Evolutionary conservation across 2,329 filamentous ascomycete species (phyloP).

Genomic region (Pezizomycotina sp.): DNA sequence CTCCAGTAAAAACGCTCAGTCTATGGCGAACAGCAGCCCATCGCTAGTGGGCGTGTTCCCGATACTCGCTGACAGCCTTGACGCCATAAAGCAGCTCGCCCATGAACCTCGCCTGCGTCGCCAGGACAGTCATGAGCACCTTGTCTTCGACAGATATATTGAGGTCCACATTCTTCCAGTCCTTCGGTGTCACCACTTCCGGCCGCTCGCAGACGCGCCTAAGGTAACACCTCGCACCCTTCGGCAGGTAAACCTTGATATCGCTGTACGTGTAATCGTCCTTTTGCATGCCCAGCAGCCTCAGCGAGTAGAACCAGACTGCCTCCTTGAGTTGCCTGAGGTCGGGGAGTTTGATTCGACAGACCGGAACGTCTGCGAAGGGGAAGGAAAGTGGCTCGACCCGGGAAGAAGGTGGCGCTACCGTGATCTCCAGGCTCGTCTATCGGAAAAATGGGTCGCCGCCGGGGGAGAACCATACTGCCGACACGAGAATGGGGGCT

Average conservation of each 20-base stretch:
- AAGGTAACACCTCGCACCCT: constrained; percentile 21
- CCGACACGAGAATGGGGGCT: constrained; percentile 11
- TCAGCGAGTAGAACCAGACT: constrained; percentile 24
- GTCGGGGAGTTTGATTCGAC: constrained; percentile 4
- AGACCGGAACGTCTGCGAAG: constrained; percentile 1
- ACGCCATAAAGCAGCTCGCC: constrained; percentile 23
- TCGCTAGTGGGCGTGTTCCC: too few species aligned
- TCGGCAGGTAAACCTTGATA: constrained; percentile 22
- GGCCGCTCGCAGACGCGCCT: constrained; percentile 23
- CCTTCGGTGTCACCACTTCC: constrained; percentile 23
- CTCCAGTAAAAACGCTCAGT: too few species aligned
- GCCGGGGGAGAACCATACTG: constrained; percentile 8
- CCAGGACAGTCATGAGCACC: constrained; percentile 21
- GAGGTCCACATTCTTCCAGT: constrained; percentile 23
- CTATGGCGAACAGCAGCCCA: too few species aligned
- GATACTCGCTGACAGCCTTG: constrained; percentile 23
- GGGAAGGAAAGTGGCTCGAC: constrained; percentile 13
- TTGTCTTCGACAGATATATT: constrained; percentile 21
- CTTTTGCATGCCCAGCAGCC: constrained; percentile 24
- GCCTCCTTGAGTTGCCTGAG: constrained; percentile 22
- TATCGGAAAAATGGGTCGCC: constrained; percentile 14
- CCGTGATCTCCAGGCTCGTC: constrained; percentile 1
- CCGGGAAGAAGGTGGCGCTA: constrained; percentile 9
- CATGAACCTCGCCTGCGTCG: constrained; percentile 24
- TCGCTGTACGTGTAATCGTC: constrained; percentile 24